Evolutionary conservation across 257 asterid genomes (phyloP), one percentile per base, ranked within the genome.

Genomic region (Prunella vulgaris): DNA sequence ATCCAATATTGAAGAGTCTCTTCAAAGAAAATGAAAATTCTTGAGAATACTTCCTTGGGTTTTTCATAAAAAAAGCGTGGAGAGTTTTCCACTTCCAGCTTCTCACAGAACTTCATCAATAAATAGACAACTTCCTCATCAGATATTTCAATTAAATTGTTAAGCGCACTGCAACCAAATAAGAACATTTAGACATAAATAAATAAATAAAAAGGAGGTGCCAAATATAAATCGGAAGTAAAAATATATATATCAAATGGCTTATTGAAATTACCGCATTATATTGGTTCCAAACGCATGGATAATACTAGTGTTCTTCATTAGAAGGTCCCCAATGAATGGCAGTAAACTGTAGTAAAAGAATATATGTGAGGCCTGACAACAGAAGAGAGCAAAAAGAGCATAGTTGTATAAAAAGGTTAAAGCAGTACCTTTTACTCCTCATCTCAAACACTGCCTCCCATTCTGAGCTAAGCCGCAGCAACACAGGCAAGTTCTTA

Each of bases 161-260:
- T 78, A 68, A 90, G 80, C 21, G 95, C 90, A 69, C 99, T 93
- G 95, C 89, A 85, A 82, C 58, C 71, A 71, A 72, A 51, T 56
- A 60, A 66, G 49, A 66, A 51, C 75, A 46, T 53, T 62, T 48
- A 68, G 62, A 75, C 64, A 10, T 57, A 68, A 27, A 68, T n/a
- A 42, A 18, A 18, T 12, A 28, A 73, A 21, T 24, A 42, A 42
- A 42, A 13, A 42, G 9, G 9, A 9, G 13, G 1, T 40, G 63
- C 56, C 35, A 69, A 18, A 53, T 66, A 54, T 33, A 33, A 44
- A 25, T 66, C 42, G 30, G 7, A 65, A 44, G 27, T 56, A 67
- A 25, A 1, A 25, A 61, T 13, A 69, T 21, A 14, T 69, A 24
- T 63, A 32, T 6, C 30, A 69, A 10, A 53, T 53, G 71, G 68